Conservation (phyloP, 129 eudicot species). For the Sambucus nigra region DNA sequence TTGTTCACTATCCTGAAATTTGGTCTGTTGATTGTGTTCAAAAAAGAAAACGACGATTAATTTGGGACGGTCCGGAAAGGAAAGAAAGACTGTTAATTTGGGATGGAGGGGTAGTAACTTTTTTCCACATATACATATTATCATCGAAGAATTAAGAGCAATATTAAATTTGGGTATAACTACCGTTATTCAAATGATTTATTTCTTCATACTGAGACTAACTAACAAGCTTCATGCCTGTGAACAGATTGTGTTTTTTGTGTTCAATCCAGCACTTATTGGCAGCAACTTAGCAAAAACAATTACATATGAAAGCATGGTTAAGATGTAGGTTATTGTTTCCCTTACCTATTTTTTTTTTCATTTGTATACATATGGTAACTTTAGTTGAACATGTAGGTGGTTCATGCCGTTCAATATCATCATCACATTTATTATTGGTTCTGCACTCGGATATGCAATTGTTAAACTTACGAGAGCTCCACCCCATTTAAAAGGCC, state of each 20-base stretch:
- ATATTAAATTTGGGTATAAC: not conserved
- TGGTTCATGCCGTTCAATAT: slow-evolving; percentile 97
- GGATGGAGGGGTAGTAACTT: no score
- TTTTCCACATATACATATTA: no score
- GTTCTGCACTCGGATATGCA: slow-evolving; percentile 72
- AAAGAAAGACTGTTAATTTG: no score
- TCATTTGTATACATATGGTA: not conserved
- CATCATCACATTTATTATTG: slow-evolving; percentile 61
- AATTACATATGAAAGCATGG: slow-evolving; percentile 56
- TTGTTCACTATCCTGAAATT: no score
- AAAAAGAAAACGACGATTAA: no score
- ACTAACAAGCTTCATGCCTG: slow-evolving; percentile 9
- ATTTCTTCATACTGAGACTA: not conserved
- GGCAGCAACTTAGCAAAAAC: slow-evolving; percentile 62
- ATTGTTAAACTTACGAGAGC: slow-evolving; percentile 49
- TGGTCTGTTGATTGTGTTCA: no score
- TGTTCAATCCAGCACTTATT: slow-evolving; percentile 81
- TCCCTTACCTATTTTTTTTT: not conserved
- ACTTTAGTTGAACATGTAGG: slow-evolving; percentile 20
- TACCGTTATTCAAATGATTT: not conserved
- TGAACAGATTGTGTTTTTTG: slow-evolving; percentile 64
- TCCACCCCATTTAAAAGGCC: slow-evolving; percentile 72
- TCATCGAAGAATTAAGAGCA: no score
- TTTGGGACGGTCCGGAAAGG: no score
- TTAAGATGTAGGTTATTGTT: slow-evolving; percentile 38